These are phyloP conservation scores for Irineochytrium annulatum DNA, from an alignment of 192 early-diverging fungal species.

Conservation along the genomic window DNA sequence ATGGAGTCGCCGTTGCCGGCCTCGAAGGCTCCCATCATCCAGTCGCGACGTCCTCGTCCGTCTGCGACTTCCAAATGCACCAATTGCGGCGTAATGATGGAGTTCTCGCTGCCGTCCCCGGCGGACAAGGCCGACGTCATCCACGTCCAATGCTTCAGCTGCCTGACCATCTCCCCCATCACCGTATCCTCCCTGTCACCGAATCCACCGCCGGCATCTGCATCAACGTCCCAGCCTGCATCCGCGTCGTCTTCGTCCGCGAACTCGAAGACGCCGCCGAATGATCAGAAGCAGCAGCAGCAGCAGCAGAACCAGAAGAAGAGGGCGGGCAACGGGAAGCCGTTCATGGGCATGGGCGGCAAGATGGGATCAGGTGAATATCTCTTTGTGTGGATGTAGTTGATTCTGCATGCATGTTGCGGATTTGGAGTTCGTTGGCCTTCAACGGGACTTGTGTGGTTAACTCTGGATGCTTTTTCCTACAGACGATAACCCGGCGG, in stretches of 20 bases:
- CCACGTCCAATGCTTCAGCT: not conserved
- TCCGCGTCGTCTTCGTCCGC: not conserved
- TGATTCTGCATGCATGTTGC: not conserved
- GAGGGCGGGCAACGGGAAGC: not conserved
- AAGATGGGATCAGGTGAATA: not conserved
- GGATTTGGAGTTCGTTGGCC: not conserved
- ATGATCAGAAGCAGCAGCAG: not conserved
- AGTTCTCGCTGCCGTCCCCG: constrained; percentile 17
- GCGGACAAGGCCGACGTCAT: constrained; percentile 2
- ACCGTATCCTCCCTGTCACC: too few relatives aligned
- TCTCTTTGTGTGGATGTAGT: not conserved
- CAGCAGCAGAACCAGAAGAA: not conserved
- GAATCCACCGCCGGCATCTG: not conserved
- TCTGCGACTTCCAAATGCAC: constrained; percentile 9
- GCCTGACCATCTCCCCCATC: too few relatives aligned
- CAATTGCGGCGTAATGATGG: constrained; percentile 12
- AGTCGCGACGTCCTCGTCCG: constrained; percentile 22
- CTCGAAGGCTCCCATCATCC: constrained; percentile 25
- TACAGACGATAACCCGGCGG: not conserved
- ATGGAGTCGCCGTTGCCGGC: constrained; percentile 6
- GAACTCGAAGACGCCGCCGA: not conserved
- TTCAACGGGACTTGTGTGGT: not conserved
- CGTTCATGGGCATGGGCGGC: too few relatives aligned
- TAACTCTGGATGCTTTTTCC: not conserved
- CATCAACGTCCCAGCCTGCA: not conserved